phyloP scores from a whole-genome alignment of 2,329 filamentous ascomycete genomes.

The Sphaerostilbella broomeana region DNA sequence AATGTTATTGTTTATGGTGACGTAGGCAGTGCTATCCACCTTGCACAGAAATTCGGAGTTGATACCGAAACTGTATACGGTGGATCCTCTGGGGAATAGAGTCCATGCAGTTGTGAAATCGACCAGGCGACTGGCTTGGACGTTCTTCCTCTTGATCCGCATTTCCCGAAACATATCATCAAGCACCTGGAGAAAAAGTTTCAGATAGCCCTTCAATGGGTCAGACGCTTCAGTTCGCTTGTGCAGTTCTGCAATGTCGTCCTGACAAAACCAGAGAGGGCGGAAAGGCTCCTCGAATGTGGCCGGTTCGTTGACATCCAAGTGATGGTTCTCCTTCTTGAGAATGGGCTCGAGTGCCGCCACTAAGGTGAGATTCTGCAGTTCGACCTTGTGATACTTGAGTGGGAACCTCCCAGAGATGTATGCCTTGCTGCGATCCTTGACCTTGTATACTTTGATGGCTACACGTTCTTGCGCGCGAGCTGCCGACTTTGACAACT shows the following conservation, averaged over 20 bases:
- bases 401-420: conserved; percentile 33
- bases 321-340: conserved; percentile 33
- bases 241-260: conserved; percentile 32
- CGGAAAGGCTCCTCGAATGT: conserved; percentile 35
- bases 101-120: conserved; percentile 39
- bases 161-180: conserved; percentile 38
- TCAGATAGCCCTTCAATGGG: conserved; percentile 31
- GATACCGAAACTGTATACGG: conserved; percentile 32
- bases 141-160: conserved; percentile 28
- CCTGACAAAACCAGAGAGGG: conserved; percentile 38
- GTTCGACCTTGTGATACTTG: conserved; percentile 34
- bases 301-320: conserved; percentile 31
- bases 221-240: conserved; percentile 19
- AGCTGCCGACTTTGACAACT: conserved; percentile 33
- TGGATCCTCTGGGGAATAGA: conserved; percentile 34
- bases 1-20: conserved; percentile 5
- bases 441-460: conserved; percentile 42
- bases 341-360: conserved; percentile 37
- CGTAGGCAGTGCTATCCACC: conserved; percentile 30
- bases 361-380: conserved; percentile 38
- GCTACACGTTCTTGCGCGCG: conserved; percentile 34
- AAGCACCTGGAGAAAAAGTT: conserved; percentile 34
- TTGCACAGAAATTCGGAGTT: conserved; percentile 37
- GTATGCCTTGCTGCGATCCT: conserved; percentile 34
- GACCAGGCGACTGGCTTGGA: conserved; percentile 33